These are phyloP conservation scores for Crucibulum parvulum DNA, from an alignment of 1,284 basidiomycete genomes.

Conservation along the genomic window DNA sequence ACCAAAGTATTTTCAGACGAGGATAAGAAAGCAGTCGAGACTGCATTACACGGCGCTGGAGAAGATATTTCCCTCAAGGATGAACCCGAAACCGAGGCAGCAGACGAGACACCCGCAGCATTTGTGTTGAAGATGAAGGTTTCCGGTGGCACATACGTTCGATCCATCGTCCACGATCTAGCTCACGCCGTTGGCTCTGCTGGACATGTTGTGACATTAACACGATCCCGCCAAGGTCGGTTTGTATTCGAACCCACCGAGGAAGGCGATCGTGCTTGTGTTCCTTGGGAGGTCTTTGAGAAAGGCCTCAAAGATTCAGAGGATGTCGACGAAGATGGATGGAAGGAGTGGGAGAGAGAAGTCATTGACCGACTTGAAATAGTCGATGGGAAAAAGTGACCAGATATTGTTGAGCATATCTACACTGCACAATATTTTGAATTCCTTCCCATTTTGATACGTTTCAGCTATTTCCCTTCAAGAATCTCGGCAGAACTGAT, in stretches of 20 bases:
- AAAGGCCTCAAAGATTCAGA: constrained; percentile 63
- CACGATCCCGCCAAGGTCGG: constrained; percentile 83
- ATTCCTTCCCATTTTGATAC: neutral
- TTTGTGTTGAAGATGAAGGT: constrained; percentile 93
- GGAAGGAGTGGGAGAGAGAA: constrained; percentile 75
- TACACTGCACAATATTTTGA: neutral
- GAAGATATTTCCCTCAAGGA: constrained; percentile 42
- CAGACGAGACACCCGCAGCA: constrained; percentile 67
- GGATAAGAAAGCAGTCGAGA: constrained; percentile 75
- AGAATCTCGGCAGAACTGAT: constrained; percentile 8
- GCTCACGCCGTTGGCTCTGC: constrained; percentile 84
- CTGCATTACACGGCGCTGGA: constrained; percentile 59
- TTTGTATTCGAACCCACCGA: constrained; percentile 66
- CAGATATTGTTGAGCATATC: constrained; percentile 2
- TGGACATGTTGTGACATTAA: constrained; percentile 91
- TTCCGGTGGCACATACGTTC: constrained; percentile 96
- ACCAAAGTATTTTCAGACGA: constrained; percentile 70
- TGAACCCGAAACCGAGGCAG: constrained; percentile 36
- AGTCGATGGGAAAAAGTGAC: constrained; percentile 41
- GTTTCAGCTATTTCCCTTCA: neutral
- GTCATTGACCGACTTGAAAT: constrained; percentile 68
- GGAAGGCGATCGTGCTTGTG: constrained; percentile 56
- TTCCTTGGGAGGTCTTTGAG: constrained; percentile 84
- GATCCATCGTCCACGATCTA: constrained; percentile 91
- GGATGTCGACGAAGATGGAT: constrained; percentile 66